phyloP scores from a whole-genome alignment of 345 rosid genomes.

The Lepidium sativum region DNA sequence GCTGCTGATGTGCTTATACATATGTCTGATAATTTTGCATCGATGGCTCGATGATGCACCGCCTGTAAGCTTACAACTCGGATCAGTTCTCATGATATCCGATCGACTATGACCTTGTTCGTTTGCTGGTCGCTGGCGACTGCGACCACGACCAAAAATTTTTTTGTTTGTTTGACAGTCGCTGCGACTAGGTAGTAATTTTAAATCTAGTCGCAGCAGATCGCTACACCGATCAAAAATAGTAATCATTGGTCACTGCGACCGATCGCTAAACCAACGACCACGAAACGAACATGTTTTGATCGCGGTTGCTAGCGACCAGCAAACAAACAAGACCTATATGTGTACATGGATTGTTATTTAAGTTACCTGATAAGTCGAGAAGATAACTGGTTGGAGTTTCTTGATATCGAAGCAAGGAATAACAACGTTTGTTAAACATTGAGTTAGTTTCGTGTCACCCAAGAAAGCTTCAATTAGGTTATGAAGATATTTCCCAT shows the following conservation, averaged over 20 bases:
- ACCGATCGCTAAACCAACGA: no score
- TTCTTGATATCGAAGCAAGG: constrained; percentile 70
- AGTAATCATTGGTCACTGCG: no score
- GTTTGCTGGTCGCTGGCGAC: no score
- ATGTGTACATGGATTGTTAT: not conserved
- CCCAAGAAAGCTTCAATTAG: constrained; percentile 25
- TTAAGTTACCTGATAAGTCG: constrained; percentile 47
- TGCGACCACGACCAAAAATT: no score
- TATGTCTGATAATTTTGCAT: constrained; percentile 55
- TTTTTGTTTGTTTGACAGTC: no score
- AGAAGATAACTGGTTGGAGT: constrained; percentile 62
- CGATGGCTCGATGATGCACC: constrained; percentile 7
- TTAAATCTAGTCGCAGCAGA: no score
- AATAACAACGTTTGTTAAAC: constrained; percentile 53
- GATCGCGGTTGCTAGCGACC: no score
- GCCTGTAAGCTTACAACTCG: constrained; percentile 24
- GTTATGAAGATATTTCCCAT: constrained; percentile 48
- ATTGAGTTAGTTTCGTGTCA: constrained; percentile 40
- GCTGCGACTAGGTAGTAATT: no score
- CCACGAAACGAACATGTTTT: no score
- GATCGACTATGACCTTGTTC: no score
- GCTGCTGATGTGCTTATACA: constrained; percentile 70
- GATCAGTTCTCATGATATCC: not conserved
- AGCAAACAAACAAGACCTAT: no score
- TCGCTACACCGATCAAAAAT: no score